Evolutionary conservation across 441 rosid species (phyloP), one percentile per base, ranked within the genome.

Genomic region (Lepidium campestre): DNA sequence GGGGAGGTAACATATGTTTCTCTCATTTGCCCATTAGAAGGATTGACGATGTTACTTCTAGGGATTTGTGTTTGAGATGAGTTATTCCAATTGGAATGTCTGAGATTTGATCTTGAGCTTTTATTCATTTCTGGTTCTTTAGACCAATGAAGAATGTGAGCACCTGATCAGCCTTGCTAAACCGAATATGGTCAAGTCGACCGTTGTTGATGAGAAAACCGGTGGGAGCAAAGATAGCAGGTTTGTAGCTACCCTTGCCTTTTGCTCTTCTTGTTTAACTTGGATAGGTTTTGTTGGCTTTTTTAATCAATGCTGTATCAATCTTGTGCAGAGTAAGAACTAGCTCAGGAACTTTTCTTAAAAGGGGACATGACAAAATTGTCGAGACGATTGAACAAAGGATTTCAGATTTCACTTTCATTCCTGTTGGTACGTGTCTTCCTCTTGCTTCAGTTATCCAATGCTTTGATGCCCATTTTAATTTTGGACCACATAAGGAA

Each of bases 151-250:
- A 54, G 99, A 95, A 77, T 92, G 98, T 55, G 91, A 90, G 45
- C 84, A 90, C 62, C 57, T 92, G 58, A 92, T 95, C 50, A 67
- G 68, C 29, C 88, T 88, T 4, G 97, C 98, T 12, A 85, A 76
- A 82, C 99, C 98, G 47, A 80, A 60, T 66, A 90, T 93, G 98
- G 73, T 75, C 20, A 93, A 89, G 81, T 93, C 98, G 20, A 79
- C 88, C 0, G 97, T 93, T 64, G 96, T 90, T 44, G 97, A 93
- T 77, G 79, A 81, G 73, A 80, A 77, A 67, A 93, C 96, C 20
- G 97, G 97, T 71, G 84, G 86, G 67, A 88, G 93, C 77, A 89
- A 72, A 80, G 98, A 93, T 75, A 93, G 96, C 84, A 87, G 97
- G 97, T 85, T 46, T 19, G 1, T 19, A 41, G 17, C 62, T 4